phyloP scores from a whole-genome alignment of 495 filamentous ascomycete genomes.

The Podospora sp. region DNA sequence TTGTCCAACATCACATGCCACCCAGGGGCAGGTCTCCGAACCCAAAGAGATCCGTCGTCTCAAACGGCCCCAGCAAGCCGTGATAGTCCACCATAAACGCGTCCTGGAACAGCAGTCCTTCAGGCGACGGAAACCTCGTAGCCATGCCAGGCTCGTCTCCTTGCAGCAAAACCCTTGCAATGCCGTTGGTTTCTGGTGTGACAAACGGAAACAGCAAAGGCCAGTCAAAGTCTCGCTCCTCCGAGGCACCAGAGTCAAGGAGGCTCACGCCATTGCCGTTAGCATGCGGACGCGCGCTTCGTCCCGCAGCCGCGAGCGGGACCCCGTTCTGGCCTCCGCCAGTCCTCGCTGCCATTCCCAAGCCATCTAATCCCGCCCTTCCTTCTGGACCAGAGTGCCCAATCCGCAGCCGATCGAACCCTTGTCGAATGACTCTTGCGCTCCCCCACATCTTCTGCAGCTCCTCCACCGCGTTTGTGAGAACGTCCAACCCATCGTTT shows the following conservation, averaged over 20 bases:
- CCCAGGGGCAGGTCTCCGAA: slow-evolving; percentile 5
- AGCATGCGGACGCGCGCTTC: no score
- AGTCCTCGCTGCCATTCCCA: not conserved
- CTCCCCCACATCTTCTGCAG: slow-evolving; percentile 41
- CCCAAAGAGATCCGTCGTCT: slow-evolving; percentile 4
- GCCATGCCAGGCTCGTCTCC: slow-evolving; percentile 20
- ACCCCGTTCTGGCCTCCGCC: not conserved
- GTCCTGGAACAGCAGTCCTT: slow-evolving; percentile 23
- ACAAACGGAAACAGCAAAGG: slow-evolving; percentile 36
- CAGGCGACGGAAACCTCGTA: slow-evolving; percentile 24
- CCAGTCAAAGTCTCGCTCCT: slow-evolving; percentile 32
- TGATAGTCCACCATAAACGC: slow-evolving; percentile 22
- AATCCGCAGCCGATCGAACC: slow-evolving; percentile 34
- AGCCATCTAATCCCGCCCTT: not conserved
- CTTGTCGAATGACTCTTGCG: slow-evolving; percentile 37
- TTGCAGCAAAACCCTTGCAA: slow-evolving; percentile 27
- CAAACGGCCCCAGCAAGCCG: slow-evolving; percentile 21
- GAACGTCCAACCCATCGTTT: slow-evolving; percentile 38
- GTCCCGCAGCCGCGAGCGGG: not conserved
- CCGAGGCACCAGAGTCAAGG: not conserved
- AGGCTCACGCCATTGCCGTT: not conserved
- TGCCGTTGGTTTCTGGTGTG: slow-evolving; percentile 29
- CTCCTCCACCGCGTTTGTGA: slow-evolving; percentile 34
- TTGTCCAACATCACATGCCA: not conserved
- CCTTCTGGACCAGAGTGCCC: not conserved